A percentile compares a stretch with the other conserved stretches of the same genome.
Conservation (phyloP, 2,329 filamentous ascomycete species). For the Ophiosphaerella korrae region DNA sequence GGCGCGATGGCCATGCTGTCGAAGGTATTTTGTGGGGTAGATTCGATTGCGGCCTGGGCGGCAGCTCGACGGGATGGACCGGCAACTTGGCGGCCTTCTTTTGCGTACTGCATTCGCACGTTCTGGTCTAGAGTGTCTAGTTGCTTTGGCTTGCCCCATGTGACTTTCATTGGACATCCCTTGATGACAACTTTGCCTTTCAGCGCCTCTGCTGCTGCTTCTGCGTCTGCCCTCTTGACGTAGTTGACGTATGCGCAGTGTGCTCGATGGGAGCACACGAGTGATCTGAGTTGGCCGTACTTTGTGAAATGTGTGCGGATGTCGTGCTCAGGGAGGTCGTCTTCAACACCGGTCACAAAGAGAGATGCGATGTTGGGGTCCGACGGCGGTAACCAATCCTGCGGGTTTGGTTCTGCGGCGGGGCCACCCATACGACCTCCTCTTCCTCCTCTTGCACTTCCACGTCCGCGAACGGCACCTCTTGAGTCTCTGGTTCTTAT, state of each 20-base stretch:
- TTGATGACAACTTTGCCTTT: conserved; percentile 89
- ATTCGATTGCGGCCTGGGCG: conserved; percentile 49
- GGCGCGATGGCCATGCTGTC: conserved; percentile 65
- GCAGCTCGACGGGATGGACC: conserved; percentile 35
- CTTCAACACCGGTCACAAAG: conserved; percentile 93
- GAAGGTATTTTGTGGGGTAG: conserved; percentile 49
- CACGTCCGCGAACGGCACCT: conserved; percentile 41
- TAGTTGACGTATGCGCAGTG: conserved; percentile 98
- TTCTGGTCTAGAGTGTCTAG: conserved; percentile 91
- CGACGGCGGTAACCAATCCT: conserved; percentile 83
- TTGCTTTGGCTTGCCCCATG: conserved; percentile 92
- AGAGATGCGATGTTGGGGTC: conserved; percentile 89
- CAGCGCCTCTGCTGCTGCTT: conserved; percentile 81
- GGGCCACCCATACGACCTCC: conserved; percentile 60
- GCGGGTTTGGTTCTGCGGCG: conserved; percentile 76
- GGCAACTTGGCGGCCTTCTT: conserved; percentile 66
- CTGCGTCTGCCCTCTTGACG: conserved; percentile 79
- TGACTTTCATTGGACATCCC: conserved; percentile 85
- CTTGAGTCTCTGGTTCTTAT: conserved; percentile 73
- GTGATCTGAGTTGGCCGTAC: conserved; percentile 86
- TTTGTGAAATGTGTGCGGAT: conserved; percentile 87
- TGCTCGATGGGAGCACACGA: conserved; percentile 95
- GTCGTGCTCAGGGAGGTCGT: conserved; percentile 91
- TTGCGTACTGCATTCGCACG: conserved; percentile 77
- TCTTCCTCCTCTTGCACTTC: conserved; percentile 46